Evolutionary conservation across 192 early-diverging fungal species (phyloP), one percentile per base, ranked within the genome.

Genomic region (Chytriomyces sp.): DNA sequence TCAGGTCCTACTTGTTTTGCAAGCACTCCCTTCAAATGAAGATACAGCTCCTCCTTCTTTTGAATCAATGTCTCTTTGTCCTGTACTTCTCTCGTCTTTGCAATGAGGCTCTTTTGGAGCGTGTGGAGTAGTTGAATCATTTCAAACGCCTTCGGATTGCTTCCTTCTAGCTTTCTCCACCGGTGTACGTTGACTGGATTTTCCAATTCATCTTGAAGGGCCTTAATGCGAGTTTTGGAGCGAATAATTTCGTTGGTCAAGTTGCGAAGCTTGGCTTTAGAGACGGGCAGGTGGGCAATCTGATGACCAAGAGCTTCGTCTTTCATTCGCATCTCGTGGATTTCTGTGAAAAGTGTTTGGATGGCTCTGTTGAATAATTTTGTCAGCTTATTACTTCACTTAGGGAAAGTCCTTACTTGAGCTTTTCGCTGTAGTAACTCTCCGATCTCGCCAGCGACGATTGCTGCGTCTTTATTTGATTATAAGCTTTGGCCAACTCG

Each of bases 101-200:
- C 65, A 52, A 89, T 89, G 52, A 87, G 75, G 61, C 86, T 85
- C 73, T 78, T 81, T 66, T 89, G 88, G 34, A 89, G 73, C 38
- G 81, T 78, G 52, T 89, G 88, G 22, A 85, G 76, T 8, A 89
- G 67, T 71, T 85, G 84, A 39, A 89, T 74, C 78, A 87, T 80
- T 53, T 83, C 82, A 40, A 77, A 86, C 2, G 80, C 82, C 63
- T 89, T 79, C 30, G 88, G 88, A 49, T 86, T 82, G n/a, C 70
- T 73, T 7, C 85, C 85, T 55, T 88, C 86, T n/a, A 89, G 72
- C 59, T 87, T 85, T 36, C 88, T 60, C 88, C 88, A 89, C 17
- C 88, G 74, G 62, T 89, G 88, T 7, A 89, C 85, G 72, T 89
- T 89, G 58, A 89, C 80, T 32, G 85, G 86, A 40, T 89, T 82